Conservation (phyloP, 306 rosid species). For the Quercus berberidifolia region DNA sequence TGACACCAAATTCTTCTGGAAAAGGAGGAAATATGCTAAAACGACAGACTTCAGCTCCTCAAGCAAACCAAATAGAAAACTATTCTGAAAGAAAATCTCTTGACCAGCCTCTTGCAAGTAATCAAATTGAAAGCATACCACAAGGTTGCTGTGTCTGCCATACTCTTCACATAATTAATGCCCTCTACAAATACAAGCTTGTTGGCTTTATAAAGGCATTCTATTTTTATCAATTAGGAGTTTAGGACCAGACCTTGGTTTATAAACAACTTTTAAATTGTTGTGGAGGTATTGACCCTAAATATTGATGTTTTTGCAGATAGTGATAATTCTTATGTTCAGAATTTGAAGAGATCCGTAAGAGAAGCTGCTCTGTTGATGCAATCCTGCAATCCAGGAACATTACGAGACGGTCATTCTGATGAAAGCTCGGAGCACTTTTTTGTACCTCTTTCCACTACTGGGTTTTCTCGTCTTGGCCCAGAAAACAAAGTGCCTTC, state of each 20-base stretch:
- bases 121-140: conserved; percentile 47
- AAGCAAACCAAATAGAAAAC: conserved; percentile 59
- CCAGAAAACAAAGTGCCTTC: conserved; percentile 62
- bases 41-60: conserved; percentile 60
- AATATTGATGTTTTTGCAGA: conserved; percentile 38
- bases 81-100: conserved; percentile 59
- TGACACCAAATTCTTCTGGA: conserved; percentile 87
- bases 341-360: conserved; percentile 81
- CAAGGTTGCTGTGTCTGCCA: conserved; percentile 56
- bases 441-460: conserved; percentile 75
- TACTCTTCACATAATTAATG: conserved; percentile 7
- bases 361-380: conserved; percentile 84
- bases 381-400: conserved; percentile 50
- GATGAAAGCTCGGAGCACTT: conserved; percentile 87
- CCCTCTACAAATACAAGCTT: conserved; percentile 22
- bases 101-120: conserved; percentile 54
- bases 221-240: conserved; percentile 8
- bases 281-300: conserved; percentile 23
- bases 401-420: conserved; percentile 64
- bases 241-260: conserved; percentile 5
- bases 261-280: conserved; percentile 11
- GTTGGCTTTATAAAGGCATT: conserved; percentile 17
- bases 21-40: conserved; percentile 76
- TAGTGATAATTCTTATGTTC: conserved; percentile 50
- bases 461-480: conserved; percentile 63